Evolutionary conservation across 164 flowering plant species (phyloP).

Genomic region (Pachysandra terminalis): DNA sequence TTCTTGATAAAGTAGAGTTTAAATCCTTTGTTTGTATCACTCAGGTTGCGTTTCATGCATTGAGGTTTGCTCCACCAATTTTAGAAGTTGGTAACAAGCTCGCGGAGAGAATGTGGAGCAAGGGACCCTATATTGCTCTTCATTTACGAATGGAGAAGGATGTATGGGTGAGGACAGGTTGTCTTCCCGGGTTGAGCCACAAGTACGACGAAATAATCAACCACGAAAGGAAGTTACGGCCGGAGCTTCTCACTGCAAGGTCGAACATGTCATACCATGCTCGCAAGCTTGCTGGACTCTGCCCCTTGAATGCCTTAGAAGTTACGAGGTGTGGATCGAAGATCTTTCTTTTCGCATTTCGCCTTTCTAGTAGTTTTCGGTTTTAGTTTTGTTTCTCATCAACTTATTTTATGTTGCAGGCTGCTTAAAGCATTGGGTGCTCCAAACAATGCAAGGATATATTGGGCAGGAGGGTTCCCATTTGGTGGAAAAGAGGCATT

Average conservation of each 20-base stretch:
- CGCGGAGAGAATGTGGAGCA: slow-evolving; percentile 76
- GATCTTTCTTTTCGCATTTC: background rate
- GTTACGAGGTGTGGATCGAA: slow-evolving; percentile 60
- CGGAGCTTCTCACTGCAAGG: slow-evolving; percentile 83
- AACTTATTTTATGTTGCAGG: slow-evolving; percentile 31
- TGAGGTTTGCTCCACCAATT: slow-evolving; percentile 73
- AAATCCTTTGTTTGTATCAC: slow-evolving; percentile 1
- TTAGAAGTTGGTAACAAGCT: slow-evolving; percentile 79
- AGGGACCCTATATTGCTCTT: slow-evolving; percentile 91
- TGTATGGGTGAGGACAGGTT: slow-evolving; percentile 99
- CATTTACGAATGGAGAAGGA: slow-evolving; percentile 98
- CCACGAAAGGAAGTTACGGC: slow-evolving; percentile 65
- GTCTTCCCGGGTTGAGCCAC: slow-evolving; percentile 81
- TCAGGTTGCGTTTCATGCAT: slow-evolving; percentile 92
- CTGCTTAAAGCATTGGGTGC: slow-evolving; percentile 95
- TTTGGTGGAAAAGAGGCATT: slow-evolving; percentile 86
- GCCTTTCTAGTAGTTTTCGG: too few relatives aligned
- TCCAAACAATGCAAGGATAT: slow-evolving; percentile 70
- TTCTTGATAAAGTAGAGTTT: background rate
- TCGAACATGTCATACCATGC: slow-evolving; percentile 92
- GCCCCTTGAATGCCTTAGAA: slow-evolving; percentile 88
- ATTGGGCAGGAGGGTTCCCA: slow-evolving; percentile 93
- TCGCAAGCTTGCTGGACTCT: slow-evolving; percentile 88
- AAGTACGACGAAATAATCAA: slow-evolving; percentile 71
- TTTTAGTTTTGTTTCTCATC: too few relatives aligned